phyloP scores from a whole-genome alignment of 352 stramenopile species.

The Globisporangium cylindrosporum region DNA sequence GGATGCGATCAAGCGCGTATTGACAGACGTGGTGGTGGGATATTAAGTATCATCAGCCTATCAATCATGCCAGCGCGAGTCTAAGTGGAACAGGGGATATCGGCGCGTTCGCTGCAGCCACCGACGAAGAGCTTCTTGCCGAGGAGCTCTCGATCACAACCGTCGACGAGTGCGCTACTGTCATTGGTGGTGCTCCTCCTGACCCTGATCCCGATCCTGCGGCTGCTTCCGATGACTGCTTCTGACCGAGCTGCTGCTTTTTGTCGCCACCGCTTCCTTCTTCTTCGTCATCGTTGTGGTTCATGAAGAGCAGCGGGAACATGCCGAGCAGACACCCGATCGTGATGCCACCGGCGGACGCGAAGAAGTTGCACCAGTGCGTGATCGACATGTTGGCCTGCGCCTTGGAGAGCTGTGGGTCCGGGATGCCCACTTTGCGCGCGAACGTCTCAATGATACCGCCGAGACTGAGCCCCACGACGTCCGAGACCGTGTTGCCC shows the following conservation, averaged over 20 bases:
- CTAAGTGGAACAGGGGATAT: background rate
- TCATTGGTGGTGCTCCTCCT: background rate
- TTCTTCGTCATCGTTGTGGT: constrained; percentile 65
- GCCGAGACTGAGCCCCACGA: constrained; percentile 91
- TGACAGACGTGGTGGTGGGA: background rate
- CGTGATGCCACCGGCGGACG: constrained; percentile 79
- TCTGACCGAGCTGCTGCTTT: constrained; percentile 15
- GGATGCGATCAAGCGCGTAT: background rate
- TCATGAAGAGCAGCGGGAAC: constrained; percentile 89
- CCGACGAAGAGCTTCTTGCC: background rate
- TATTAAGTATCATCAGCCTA: background rate
- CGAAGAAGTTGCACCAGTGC: constrained; percentile 73
- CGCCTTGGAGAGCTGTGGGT: constrained; percentile 71
- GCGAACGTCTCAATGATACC: constrained; percentile 88
- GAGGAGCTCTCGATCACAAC: constrained; percentile 1
- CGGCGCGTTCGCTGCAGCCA: background rate
- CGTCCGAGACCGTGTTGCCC: constrained; percentile 93
- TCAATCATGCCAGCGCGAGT: background rate
- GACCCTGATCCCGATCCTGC: background rate
- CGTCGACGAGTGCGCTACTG: background rate
- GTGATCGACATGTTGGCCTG: constrained; percentile 77
- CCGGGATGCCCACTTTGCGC: constrained; percentile 56
- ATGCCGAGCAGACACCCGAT: constrained; percentile 89
- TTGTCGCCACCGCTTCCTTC: constrained; percentile 31
- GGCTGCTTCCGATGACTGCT: constrained; percentile 9